phyloP scores from a whole-genome alignment of 176 grass and related monocot species.

The Echinochloa phyllopogon region DNA sequence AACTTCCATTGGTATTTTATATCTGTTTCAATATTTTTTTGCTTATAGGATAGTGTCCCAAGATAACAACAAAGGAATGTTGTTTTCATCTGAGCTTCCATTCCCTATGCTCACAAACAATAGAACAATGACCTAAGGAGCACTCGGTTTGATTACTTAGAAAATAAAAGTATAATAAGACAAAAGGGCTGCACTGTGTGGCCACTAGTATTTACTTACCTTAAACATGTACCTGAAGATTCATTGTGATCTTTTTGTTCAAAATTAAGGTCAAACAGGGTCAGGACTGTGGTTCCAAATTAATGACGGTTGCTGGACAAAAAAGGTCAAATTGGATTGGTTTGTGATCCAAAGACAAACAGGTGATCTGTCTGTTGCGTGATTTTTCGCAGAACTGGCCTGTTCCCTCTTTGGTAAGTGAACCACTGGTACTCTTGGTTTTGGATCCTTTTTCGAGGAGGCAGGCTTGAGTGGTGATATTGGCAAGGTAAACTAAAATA shows the following conservation, averaged over 20 bases:
- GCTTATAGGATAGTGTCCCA: constrained; percentile 14
- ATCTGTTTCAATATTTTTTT: not conserved
- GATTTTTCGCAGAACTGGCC: constrained; percentile 19
- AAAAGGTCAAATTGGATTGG: constrained; percentile 1
- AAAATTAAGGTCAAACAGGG: constrained; percentile 5
- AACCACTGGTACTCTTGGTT: constrained; percentile 10
- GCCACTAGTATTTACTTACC: not conserved
- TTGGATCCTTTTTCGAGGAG: not conserved
- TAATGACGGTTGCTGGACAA: not conserved
- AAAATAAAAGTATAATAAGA: constrained; percentile 2
- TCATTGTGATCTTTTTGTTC: not conserved
- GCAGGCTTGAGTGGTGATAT: not conserved
- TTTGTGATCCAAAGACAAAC: constrained; percentile 25
- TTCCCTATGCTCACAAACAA: constrained; percentile 15
- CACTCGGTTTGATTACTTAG: not conserved
- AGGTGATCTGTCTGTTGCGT: not conserved
- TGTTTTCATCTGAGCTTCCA: constrained; percentile 17
- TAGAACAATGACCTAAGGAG: not conserved
- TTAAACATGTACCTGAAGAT: constrained; percentile 1
- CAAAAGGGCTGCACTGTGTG: not conserved
- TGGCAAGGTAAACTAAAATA: constrained; percentile 7
- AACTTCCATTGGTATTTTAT: constrained; percentile 54
- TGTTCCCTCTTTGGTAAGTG: constrained; percentile 3
- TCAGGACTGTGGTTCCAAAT: not conserved
- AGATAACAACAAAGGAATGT: not conserved